Base-by-base conservation (phyloP, 1,284 basidiomycete species). In the Volvariella surrecta region DNA sequence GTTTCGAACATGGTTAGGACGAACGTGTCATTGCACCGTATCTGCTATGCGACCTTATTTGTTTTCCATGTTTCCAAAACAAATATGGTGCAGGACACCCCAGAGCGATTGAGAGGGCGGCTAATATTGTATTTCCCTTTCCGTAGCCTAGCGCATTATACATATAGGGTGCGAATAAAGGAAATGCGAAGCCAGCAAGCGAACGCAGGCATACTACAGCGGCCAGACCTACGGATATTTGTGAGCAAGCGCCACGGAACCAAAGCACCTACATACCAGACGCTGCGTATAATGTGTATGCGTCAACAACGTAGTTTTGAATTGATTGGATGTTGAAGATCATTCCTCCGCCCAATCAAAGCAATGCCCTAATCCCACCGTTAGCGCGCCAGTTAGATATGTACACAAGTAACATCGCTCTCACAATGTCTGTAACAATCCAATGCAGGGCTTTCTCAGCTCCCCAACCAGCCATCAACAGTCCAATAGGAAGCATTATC, bases 351-450 rank as follows among this genome's bases (percentile, higher is more conserved):
- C 76, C n/a, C 75, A 13, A 80, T 62, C 32, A 71, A 56, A 0
- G 64, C 71, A 40, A 81, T 77, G 4, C 78, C 80, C 79, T 82
- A n/a, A n/a, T n/a, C n/a, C n/a, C n/a, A n/a, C n/a, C n/a, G n/a
- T n/a, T n/a, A n/a, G n/a, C n/a, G n/a, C n/a, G n/a, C n/a, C n/a
- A n/a, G n/a, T n/a, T n/a, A n/a, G n/a, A n/a, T n/a, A n/a, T n/a
- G n/a, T n/a, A n/a, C n/a, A n/a, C n/a, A n/a, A n/a, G n/a, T 32
- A 42, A 58, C 73, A n/a, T n/a, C n/a, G n/a, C n/a, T n/a, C n/a
- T 52, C 48, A 80, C 79, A 34, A 84, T 68, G 50, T 85, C 80
- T 0, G 79, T 73, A 0, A 61, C 76, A 46, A 86, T 77, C 84
- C 84, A 89, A 48, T 76, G 76, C 0, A 73, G 53, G 18, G 61